Conservation (phyloP, 345 rosid genomes). For the Lepidium didymum region DNA sequence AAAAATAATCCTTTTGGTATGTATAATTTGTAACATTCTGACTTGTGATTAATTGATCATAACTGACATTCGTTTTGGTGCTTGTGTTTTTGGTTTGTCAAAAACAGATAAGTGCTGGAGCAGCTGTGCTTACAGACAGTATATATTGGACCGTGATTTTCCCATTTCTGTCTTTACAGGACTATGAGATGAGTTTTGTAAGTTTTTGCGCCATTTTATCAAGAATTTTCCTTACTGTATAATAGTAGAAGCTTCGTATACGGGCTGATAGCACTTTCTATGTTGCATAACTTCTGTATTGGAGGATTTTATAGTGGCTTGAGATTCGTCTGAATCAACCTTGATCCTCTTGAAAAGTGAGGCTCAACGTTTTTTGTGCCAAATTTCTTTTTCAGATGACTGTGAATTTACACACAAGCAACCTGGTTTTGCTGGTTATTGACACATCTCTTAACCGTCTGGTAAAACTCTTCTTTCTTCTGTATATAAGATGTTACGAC, state of each 20-base stretch:
- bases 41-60: background rate
- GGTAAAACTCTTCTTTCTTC: conserved; percentile 29
- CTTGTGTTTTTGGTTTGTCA: background rate
- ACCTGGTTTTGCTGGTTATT: conserved; percentile 45
- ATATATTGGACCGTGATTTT: conserved; percentile 62
- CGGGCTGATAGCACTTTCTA: background rate
- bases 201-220: conserved; percentile 16
- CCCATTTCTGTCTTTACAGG: conserved; percentile 51
- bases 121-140: conserved; percentile 57
- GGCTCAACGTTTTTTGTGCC: background rate
- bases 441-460: conserved; percentile 54
- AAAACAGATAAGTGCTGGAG: conserved; percentile 52
- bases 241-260: background rate
- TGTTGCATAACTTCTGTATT: background rate
- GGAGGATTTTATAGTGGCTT: background rate
- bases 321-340: background rate
- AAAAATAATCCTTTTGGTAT: background rate
- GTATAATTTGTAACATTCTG: background rate
- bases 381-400: conserved; percentile 42
- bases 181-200: conserved; percentile 44
- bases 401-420: conserved; percentile 54
- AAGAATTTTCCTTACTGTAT: background rate
- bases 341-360: background rate
- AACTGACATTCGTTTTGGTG: background rate
- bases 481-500: background rate